Evolutionary conservation across 2,329 filamentous ascomycete genomes (phyloP).

Genomic region (Pseudogymnoascus sp.): DNA sequence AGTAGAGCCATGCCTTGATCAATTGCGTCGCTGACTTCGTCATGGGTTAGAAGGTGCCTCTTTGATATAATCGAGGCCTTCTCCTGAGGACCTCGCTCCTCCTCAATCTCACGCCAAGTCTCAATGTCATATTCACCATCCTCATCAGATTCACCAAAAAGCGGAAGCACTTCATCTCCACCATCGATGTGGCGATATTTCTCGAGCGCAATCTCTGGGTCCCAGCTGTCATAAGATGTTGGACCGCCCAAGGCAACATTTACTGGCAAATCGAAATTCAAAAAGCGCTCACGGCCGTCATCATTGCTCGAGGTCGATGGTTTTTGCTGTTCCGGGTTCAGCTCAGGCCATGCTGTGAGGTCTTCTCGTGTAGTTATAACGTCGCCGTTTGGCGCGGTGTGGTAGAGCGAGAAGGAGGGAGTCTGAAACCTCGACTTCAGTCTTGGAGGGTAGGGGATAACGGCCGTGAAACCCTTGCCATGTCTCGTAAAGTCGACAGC

Average conservation of each 20-base stretch:
- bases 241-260: conserved; percentile 11
- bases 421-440: conserved; percentile 21
- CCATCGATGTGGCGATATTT: conserved; percentile 35
- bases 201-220: conserved; percentile 25
- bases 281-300: background rate
- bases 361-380: conserved; percentile 22
- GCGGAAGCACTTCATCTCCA: conserved; percentile 38
- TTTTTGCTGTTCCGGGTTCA: conserved; percentile 15
- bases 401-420: conserved; percentile 29
- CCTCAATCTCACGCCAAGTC: conserved; percentile 53
- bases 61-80: conserved; percentile 26
- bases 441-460: conserved; percentile 23
- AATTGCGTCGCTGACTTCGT: conserved; percentile 45
- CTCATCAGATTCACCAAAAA: conserved; percentile 47
- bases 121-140: conserved; percentile 48
- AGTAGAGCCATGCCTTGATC: conserved; percentile 44
- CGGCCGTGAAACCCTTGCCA: conserved; percentile 17
- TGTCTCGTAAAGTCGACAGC: conserved; percentile 16
- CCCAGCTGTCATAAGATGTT: conserved; percentile 15
- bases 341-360: conserved; percentile 26
- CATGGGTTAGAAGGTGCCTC: conserved; percentile 31
- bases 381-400: conserved; percentile 14
- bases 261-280: conserved; percentile 14
- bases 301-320: background rate
- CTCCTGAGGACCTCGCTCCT: conserved; percentile 35